Base-by-base conservation (phyloP, 2,329 filamentous ascomycete genomes). In the Bipolaris sorokiniana region DNA sequence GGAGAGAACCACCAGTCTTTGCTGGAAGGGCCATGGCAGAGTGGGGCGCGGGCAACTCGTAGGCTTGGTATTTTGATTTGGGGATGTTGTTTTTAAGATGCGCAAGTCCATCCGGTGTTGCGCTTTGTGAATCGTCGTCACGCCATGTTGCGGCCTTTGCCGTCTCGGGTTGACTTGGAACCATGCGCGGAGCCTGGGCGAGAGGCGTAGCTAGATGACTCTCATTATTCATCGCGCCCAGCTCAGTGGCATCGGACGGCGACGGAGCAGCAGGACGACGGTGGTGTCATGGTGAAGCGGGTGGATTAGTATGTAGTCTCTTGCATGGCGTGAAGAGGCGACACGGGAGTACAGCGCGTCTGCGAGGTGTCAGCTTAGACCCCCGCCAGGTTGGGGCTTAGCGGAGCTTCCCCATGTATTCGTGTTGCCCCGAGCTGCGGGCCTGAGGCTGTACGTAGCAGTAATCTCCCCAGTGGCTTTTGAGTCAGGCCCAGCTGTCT, bases 1-100 rank as follows among this genome's bases (percentile, higher is more conserved):
- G 63, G 9, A 76, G 62, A n/a, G 74, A 76, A 44, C 70, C 70
- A 44, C 70, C 70, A 33, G 72, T 70, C 48, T 71, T 64, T 57
- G 66, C 66, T 37, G 72, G 69, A 9, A 58, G 61, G n/a, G 63
- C 53, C 45, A 63, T 56, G 16, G 63, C 52, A 33, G 60, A 33
- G 3, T 51, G 52, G 7, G 63, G 51, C 41, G 56, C 16, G 48
- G 61, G 59, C 23, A 53, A 49, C 44, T 69, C 65, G 20, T 64
- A 61, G 22, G 48, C 41, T 34, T 56, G 59, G 10, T 60, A 58
- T 22, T 46, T 53, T 28, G 63, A 20, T 23, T 54, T 59, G 36
- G 63, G 53, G 38, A 45, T 41, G 13, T 33, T 46, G 38, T 59
- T 51, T 51, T 59, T 58, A 15, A 49, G 31, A 26, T 34, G 48